Conservation (phyloP, 1,284 basidiomycete genomes). For the Thelephora terrestris region DNA sequence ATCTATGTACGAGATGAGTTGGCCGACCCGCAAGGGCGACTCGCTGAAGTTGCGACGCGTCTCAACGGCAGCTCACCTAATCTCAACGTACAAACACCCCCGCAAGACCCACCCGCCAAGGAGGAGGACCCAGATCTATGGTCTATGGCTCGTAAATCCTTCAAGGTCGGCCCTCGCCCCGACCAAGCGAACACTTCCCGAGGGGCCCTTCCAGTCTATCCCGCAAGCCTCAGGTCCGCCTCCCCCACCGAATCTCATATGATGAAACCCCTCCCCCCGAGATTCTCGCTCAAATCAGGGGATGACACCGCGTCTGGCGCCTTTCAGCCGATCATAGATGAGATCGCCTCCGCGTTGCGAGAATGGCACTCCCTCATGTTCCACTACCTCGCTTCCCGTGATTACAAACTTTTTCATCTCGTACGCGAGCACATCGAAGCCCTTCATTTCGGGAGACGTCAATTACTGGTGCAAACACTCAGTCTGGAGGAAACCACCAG, state of each 20-base stretch:
- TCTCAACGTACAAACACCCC: conserved; percentile 25
- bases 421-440: conserved; percentile 89
- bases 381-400: conserved; percentile 78
- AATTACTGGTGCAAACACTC: conserved; percentile 82
- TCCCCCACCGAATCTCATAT: conserved; percentile 56
- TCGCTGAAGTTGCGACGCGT: conserved; percentile 57
- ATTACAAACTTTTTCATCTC: conserved; percentile 83
- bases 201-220: conserved; percentile 59
- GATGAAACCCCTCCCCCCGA: conserved; percentile 77
- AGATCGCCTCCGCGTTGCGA: conserved; percentile 91
- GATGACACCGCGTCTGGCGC: conserved; percentile 82
- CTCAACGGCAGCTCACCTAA: conserved; percentile 29
- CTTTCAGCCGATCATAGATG: conserved; percentile 87
- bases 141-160: conserved; percentile 36
- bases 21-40: conserved; percentile 80
- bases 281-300: conserved; percentile 87
- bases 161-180: conserved; percentile 61
- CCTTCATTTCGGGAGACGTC: conserved; percentile 81
- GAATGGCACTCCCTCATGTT: conserved; percentile 95
- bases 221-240: conserved; percentile 52
- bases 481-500: conserved; percentile 81
- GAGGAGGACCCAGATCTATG: conserved; percentile 62
- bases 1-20: conserved; percentile 85
- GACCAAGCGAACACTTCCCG: conserved; percentile 63
- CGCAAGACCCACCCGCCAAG: conserved; percentile 37